Conservation (phyloP, 805 yeast species). For the Saccharomycopsis malanga region DNA sequence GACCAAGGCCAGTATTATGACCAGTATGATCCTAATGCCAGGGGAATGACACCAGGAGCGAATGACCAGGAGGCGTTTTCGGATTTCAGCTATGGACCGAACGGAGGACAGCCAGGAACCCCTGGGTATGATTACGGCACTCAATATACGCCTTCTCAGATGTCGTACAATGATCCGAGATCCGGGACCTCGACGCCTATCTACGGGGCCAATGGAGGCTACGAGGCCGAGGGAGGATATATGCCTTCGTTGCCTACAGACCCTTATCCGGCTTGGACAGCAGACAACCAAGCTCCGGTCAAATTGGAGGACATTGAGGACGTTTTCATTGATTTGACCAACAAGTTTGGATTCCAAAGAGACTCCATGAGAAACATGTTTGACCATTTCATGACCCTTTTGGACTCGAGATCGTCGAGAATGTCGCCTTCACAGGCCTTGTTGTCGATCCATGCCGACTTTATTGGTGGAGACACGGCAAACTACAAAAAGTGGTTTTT, state of each 20-base stretch:
- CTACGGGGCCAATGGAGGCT: conserved; percentile 55
- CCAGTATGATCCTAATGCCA: conserved; percentile 36
- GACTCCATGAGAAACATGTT: conserved; percentile 89
- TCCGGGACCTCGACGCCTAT: conserved; percentile 95
- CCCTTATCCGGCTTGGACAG: conserved; percentile 99
- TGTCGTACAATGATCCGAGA: conserved; percentile 79
- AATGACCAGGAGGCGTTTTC: conserved; percentile 57
- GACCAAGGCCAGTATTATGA: conserved; percentile 35
- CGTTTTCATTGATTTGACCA: conserved; percentile 73
- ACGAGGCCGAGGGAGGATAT: conserved; percentile 30
- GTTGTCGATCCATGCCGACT: conserved; percentile 76
- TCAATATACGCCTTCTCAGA: conserved; percentile 78
- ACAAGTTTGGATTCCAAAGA: conserved; percentile 85
- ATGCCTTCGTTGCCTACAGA: conserved; percentile 75
- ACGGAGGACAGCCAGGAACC: conserved; percentile 46
- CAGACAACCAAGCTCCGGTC: conserved; percentile 86
- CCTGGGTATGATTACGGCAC: conserved; percentile 56
- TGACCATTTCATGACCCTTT: conserved; percentile 77
- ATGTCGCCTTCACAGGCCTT: conserved; percentile 87
- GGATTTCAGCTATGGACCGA: conserved; percentile 58
- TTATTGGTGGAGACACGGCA: conserved; percentile 81
- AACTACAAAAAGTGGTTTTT: conserved; percentile 84
- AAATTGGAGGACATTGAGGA: conserved; percentile 82
- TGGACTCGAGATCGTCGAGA: conserved; percentile 80
- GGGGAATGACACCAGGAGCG: conserved; percentile 39